Conservation (phyloP, 331 rosid genomes). For the Rosa hybrid region DNA sequence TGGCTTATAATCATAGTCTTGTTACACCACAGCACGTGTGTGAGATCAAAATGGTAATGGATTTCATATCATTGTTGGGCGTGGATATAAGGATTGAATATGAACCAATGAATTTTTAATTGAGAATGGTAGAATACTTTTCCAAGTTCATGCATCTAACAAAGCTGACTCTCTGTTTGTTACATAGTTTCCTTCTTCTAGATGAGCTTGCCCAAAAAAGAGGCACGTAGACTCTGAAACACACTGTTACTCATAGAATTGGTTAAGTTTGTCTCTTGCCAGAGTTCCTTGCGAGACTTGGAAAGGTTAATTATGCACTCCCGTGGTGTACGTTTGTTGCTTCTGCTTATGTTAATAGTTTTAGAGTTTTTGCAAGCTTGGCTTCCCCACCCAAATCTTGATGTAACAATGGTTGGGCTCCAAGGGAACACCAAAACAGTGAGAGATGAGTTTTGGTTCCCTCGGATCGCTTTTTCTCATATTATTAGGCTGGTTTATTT, state of each 20-base stretch:
- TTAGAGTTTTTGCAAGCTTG: too few relatives aligned
- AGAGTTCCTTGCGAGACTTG: neutral
- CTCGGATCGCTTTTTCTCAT: neutral
- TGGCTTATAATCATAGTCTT: too few relatives aligned
- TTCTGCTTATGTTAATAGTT: neutral
- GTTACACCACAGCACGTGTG: neutral
- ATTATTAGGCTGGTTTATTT: neutral
- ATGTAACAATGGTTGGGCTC: neutral
- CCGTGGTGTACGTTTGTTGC: neutral
- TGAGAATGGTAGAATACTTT: neutral
- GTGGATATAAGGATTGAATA: neutral
- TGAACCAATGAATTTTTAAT: neutral
- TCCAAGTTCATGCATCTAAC: conserved; percentile 3
- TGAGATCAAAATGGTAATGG: neutral
- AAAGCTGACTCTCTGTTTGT: neutral
- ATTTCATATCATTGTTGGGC: neutral
- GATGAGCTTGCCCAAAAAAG: neutral
- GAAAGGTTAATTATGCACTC: neutral
- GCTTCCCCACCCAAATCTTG: neutral
- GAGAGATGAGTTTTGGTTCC: neutral
- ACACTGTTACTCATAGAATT: neutral
- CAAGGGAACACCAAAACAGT: neutral
- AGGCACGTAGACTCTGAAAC: neutral
- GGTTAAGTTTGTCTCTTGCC: neutral
- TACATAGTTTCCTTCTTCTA: neutral